Conservation (phyloP, 2,329 filamentous ascomycete species). For the Penicillium occitanis region DNA sequence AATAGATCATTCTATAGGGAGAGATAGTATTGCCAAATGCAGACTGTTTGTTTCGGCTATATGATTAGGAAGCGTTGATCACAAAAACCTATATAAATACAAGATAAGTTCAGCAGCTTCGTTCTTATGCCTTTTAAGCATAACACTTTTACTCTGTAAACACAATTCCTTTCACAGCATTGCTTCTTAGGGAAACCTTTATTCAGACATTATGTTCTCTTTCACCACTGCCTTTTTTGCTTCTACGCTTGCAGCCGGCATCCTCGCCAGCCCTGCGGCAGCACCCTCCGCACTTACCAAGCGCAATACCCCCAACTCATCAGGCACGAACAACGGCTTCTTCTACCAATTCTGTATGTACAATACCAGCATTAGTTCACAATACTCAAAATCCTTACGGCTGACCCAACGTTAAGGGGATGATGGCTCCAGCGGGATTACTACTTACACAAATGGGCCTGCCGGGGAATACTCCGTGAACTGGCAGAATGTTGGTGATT, state of each 20-base stretch:
- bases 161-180: not conserved
- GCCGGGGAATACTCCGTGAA: not conserved
- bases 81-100: not conserved
- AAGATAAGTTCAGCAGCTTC: not conserved
- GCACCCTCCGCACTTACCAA: not conserved
- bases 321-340: not conserved
- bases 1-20: slow-evolving; percentile 1
- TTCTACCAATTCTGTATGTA: slow-evolving; percentile 10
- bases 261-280: not conserved
- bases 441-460: slow-evolving; percentile 2
- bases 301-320: not conserved
- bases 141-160: not conserved
- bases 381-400: not conserved
- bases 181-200: not conserved
- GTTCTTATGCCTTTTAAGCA: not conserved
- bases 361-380: not conserved
- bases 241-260: not conserved
- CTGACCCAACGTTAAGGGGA: not conserved
- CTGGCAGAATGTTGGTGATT: slow-evolving; percentile 5
- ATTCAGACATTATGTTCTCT: slow-evolving; percentile 6
- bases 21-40: not conserved
- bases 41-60: slow-evolving; percentile 1
- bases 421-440: not conserved
- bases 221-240: not conserved
- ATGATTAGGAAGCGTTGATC: not conserved